Evolutionary conservation across 1,284 basidiomycete genomes (phyloP).

Genomic region (Omphalotus olearius): DNA sequence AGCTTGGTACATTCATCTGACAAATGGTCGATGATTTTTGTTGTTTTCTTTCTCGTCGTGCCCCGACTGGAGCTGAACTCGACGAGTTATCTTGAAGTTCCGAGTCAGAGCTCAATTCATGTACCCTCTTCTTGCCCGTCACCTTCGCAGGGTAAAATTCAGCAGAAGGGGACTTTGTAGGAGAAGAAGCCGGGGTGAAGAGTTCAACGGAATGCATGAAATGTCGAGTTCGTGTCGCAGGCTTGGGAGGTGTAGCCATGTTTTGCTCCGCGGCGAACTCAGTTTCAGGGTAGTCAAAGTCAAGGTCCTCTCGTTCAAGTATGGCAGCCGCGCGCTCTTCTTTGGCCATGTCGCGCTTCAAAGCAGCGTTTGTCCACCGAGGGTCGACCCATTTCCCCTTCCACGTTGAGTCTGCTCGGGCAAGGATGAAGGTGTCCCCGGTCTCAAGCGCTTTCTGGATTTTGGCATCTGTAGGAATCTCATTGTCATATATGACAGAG

Average conservation of each 20-base stretch:
- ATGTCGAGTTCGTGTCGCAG: not conserved
- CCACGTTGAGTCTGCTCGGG: not conserved
- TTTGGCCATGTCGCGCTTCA: not conserved
- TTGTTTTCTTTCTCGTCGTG: no score
- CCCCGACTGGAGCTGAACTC: no score
- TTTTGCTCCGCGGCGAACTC: not conserved
- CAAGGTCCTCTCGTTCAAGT: not conserved
- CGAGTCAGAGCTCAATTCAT: no score
- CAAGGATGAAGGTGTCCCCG: not conserved
- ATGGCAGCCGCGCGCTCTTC: not conserved
- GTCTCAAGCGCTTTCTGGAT: not conserved
- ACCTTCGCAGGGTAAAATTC: no score
- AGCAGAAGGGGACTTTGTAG: no score
- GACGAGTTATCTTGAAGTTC: no score
- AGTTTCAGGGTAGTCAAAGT: not conserved
- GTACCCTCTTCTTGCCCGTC: no score
- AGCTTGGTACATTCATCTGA: no score
- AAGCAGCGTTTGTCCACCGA: not conserved
- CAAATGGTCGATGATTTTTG: no score
- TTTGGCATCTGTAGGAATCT: not conserved
- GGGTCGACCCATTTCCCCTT: slow-evolving; percentile 1
- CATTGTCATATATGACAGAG: not conserved
- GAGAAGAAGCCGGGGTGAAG: no score
- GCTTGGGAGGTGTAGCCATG: no score
- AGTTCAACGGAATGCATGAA: not conserved